Evolutionary conservation across 352 stramenopile genomes (phyloP), one percentile per base, ranked within the genome.

Genomic region (Phytophthora uliginosa): DNA sequence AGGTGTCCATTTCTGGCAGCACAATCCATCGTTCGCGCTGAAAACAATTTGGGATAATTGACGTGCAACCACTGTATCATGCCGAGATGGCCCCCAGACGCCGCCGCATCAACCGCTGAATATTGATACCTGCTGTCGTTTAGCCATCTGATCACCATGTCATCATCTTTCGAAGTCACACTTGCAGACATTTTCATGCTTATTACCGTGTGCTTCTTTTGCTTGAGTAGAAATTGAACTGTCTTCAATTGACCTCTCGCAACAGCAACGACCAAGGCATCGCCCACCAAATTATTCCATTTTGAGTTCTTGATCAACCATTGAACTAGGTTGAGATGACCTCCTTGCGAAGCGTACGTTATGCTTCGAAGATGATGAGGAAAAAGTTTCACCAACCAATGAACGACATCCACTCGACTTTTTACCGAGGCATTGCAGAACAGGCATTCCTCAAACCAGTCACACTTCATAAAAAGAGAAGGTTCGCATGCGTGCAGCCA

Each of bases 361-460:
- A 69, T 13, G 1, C n/a, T 38, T 48, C n/a, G 38, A 12, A 63
- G 7, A n/a, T 24, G 28, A 13, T 57, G 10, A 18, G 62, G 62
- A 48, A 69, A 55, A 17, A 57, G n/a, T 18, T 63, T 45, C n/a
- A 61, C 18, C 50, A 68, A 28, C 61, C 61, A 69, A 26, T 28
- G 26, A 62, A 69, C 52, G 5, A 56, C 38, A 54, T 69, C 36
- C 7, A 28, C 28, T 34, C 53, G 36, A 28, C 52, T 52, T 47
- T 55, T 47, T 17, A 4, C 12, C 7, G 38, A 69, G 38, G 62
- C 51, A n/a, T 26, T 4, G 20, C 26, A 9, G 26, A 69, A 69
- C 24, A 61, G 7, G 10, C 4, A 24, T 28, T 38, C 6, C 8
- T 51, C n/a, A 45, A n/a, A 28, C 36, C 40, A 36, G 7, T 45